Percentiles rank a stretch among this genome's conserved stretches.
phyloP scores from a whole-genome alignment of 2,329 filamentous ascomycete genomes.

The Trichoderma sp. region DNA sequence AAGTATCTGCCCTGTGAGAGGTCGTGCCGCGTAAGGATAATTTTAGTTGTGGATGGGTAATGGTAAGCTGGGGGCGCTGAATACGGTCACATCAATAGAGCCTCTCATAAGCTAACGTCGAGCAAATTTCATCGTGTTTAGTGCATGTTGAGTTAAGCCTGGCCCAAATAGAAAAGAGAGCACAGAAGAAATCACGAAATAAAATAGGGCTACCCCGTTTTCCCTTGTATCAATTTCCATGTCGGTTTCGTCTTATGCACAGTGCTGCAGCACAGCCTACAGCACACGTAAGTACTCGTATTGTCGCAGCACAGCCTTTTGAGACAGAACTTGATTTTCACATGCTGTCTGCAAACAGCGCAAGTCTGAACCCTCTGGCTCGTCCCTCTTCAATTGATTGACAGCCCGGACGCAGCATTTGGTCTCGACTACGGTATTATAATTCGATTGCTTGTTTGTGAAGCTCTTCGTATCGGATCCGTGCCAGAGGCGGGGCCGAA shows the following conservation, averaged over 20 bases:
- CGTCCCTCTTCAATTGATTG: not conserved
- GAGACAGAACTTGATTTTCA: not conserved
- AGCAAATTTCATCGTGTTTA: not conserved
- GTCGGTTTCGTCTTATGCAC: slow-evolving; percentile 9
- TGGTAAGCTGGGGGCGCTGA: not conserved
- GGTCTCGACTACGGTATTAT: too few species aligned
- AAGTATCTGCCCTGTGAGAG: not conserved
- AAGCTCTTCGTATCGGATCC: not conserved
- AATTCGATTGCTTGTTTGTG: not conserved
- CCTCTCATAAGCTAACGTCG: not conserved
- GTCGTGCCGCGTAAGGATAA: not conserved
- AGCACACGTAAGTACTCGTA: not conserved
- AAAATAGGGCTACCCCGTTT: slow-evolving; percentile 1
- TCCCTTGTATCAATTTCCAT: not conserved
- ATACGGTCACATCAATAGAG: not conserved
- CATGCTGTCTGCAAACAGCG: not conserved
- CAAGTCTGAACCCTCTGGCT: not conserved
- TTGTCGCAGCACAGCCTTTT: not conserved
- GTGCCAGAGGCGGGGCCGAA: not conserved
- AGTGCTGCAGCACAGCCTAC: slow-evolving; percentile 3
- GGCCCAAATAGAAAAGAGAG: not conserved
- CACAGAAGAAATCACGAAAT: not conserved
- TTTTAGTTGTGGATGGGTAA: not conserved
- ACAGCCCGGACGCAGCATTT: not conserved
- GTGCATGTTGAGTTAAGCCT: not conserved